Percentiles rank a stretch among this genome's conserved stretches.
Evolutionary conservation across 495 filamentous ascomycete species (phyloP).

Genomic region (Viridothelium virens): DNA sequence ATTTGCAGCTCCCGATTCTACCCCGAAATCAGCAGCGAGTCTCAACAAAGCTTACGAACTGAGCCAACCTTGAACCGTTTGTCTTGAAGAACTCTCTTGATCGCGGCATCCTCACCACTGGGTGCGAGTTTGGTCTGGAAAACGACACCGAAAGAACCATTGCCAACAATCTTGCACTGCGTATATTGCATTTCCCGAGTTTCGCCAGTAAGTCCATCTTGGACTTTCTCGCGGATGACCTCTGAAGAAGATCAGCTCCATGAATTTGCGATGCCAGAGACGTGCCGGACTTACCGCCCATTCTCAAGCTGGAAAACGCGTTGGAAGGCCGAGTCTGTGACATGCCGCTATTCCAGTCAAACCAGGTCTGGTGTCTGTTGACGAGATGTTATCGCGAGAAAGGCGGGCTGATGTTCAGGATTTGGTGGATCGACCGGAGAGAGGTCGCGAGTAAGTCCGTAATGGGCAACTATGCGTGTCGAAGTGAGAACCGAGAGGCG

Average conservation of each 20-base stretch:
- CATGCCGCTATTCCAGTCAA: conserved; percentile 38
- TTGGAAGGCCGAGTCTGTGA: conserved; percentile 63
- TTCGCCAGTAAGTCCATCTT: conserved; percentile 94
- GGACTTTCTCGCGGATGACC: conserved; percentile 96
- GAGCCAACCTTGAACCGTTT: conserved; percentile 89
- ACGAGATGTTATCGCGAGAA: conserved; percentile 37
- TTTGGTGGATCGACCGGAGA: conserved; percentile 37
- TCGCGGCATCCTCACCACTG: conserved; percentile 93
- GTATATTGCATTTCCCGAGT: conserved; percentile 95
- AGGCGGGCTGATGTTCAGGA: conserved; percentile 44
- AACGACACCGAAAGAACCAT: conserved; percentile 96
- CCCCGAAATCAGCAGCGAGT: conserved; percentile 32
- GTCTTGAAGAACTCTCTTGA: conserved; percentile 96
- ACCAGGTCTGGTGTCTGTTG: conserved; percentile 11
- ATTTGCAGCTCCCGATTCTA: conserved; percentile 99
- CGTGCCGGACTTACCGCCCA: conserved; percentile 60
- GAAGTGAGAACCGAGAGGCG: conserved; percentile 1
- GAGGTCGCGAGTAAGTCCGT: conserved; percentile 44
- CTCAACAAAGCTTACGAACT: neutral
- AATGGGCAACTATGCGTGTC: conserved; percentile 37
- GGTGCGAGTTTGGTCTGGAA: conserved; percentile 98
- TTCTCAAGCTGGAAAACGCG: conserved; percentile 67
- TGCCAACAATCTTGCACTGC: conserved; percentile 99
- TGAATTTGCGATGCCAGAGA: conserved; percentile 9
- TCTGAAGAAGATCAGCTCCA: conserved; percentile 48